phyloP scores from a whole-genome alignment of 129 eudicot genomes.

The Centella asiatica region DNA sequence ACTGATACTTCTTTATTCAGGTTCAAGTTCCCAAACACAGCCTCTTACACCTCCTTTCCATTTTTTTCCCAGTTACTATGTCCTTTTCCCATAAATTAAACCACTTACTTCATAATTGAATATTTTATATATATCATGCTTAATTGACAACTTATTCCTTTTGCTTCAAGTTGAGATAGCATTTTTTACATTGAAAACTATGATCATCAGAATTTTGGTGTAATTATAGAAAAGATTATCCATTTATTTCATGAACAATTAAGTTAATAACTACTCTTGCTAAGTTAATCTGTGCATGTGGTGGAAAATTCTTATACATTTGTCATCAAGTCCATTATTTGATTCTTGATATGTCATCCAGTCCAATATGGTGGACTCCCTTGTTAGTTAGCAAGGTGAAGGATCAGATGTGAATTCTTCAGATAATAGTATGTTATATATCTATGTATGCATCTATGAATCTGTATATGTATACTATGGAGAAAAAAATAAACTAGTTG shows the following conservation, averaged over 20 bases:
- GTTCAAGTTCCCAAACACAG: conserved; percentile 36
- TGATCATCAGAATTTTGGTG: not conserved
- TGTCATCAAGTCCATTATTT: not conserved
- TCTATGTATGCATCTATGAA: not conserved
- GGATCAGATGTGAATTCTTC: not conserved
- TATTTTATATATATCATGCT: not conserved
- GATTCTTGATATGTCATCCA: not conserved
- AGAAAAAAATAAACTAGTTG: not conserved
- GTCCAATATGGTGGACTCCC: not conserved
- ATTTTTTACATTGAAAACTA: not conserved
- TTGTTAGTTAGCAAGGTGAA: not conserved
- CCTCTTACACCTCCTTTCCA: conserved; percentile 10
- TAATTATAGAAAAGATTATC: not conserved
- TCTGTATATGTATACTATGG: too few relatives aligned
- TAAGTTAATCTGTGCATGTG: not conserved
- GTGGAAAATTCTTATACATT: not conserved
- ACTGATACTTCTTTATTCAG: conserved; percentile 12
- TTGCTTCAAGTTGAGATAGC: not conserved
- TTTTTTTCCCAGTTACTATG: not conserved
- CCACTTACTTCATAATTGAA: not conserved
- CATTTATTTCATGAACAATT: too few relatives aligned
- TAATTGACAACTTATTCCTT: not conserved
- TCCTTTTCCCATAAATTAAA: not conserved
- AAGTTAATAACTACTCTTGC: not conserved
- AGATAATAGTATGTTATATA: too few relatives aligned